Conservation (phyloP, 2,329 filamentous ascomycete species). For the Tolypocladium ovalisporum region DNA sequence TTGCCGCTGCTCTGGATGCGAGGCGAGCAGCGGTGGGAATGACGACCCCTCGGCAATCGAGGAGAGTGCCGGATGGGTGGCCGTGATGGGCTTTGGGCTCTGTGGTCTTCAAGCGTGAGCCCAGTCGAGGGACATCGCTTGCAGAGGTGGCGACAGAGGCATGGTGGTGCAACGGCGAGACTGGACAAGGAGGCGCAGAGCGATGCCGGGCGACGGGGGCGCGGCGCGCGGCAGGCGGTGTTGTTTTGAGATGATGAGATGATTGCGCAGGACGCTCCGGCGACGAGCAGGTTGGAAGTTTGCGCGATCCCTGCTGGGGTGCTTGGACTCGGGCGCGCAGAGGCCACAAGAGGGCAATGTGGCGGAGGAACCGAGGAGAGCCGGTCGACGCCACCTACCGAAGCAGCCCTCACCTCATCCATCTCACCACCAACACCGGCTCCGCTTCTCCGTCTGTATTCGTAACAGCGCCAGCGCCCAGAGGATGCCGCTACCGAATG, state of each 20-base stretch:
- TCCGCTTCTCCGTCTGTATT: background rate
- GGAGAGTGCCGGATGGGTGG: background rate
- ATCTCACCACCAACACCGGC: background rate
- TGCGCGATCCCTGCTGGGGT: background rate
- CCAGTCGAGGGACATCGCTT: conserved; percentile 13
- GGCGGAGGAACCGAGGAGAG: background rate
- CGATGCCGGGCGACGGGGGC: background rate
- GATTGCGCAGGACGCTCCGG: background rate
- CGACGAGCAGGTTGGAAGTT: background rate
- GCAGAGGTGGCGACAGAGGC: conserved; percentile 7
- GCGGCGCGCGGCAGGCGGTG: background rate
- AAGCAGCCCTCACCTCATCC: background rate
- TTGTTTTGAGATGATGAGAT: background rate
- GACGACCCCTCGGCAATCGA: background rate
- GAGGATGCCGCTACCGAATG: background rate
- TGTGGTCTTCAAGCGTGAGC: conserved; percentile 10
- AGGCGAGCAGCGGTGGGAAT: background rate
- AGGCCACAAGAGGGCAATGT: no score
- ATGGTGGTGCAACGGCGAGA: conserved; percentile 6
- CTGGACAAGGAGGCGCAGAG: background rate
- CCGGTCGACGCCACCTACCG: background rate
- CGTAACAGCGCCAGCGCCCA: background rate
- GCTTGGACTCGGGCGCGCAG: background rate
- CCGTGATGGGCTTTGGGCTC: background rate
- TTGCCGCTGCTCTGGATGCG: background rate